A percentile compares a stretch with the other conserved stretches of the same genome.
phyloP scores from a whole-genome alignment of 225 moss, liverwort and hornwort genomes.

The Straminergon stramineum region DNA sequence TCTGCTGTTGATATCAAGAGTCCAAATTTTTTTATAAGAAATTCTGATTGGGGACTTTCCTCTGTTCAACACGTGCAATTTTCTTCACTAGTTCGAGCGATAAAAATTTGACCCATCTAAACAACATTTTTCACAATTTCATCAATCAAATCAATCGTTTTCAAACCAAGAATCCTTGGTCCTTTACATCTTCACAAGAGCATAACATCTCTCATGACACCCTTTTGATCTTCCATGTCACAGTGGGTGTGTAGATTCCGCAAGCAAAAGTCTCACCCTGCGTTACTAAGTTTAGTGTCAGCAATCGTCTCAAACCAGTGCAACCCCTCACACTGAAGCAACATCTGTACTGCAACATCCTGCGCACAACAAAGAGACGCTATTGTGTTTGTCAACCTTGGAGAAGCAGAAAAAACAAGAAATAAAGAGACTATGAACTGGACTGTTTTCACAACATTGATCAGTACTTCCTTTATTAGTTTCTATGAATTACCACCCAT shows the following conservation, averaged over 20 bases:
- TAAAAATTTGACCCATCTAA: too few relatives aligned
- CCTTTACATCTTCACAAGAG: not conserved
- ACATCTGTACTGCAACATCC: conserved; percentile 43
- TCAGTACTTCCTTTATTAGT: not conserved
- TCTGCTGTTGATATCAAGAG: not conserved
- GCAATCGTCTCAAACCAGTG: conserved; percentile 56
- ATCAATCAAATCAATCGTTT: not conserved
- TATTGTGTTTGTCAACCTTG: not conserved
- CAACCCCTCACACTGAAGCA: conserved; percentile 53
- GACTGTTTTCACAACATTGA: not conserved
- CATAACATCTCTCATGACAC: not conserved
- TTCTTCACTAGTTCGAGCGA: too few relatives aligned
- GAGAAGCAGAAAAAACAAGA: not conserved
- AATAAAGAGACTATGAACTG: not conserved
- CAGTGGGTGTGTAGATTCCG: not conserved
- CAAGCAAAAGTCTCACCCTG: conserved; percentile 17
- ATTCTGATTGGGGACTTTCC: not conserved
- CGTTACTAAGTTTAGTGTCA: conserved; percentile 16
- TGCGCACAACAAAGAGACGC: not conserved
- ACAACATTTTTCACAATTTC: too few relatives aligned
- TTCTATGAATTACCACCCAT: not conserved
- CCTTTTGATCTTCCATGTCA: not conserved
- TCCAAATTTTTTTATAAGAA: not conserved
- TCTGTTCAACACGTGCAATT: too few relatives aligned
- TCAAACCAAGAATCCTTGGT: not conserved